These are phyloP conservation scores for Acanthamoeba triangularis DNA, from an alignment of 208 protist genomes.

Conservation along the genomic window DNA sequence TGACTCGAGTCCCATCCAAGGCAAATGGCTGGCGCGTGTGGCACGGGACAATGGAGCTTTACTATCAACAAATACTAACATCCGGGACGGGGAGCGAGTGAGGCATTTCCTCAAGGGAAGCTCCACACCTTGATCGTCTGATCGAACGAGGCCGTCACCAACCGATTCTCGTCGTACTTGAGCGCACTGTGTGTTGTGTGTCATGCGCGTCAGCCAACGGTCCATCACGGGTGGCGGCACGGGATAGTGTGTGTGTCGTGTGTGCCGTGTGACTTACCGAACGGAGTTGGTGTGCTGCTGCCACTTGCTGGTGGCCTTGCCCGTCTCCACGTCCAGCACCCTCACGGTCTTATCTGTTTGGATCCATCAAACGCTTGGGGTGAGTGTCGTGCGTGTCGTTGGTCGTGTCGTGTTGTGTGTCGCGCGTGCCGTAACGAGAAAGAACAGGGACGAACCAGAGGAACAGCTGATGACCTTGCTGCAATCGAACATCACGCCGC, in stretches of 20 bases:
- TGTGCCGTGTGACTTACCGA: not conserved
- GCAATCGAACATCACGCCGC: conserved; percentile 57
- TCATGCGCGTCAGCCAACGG: too few species aligned
- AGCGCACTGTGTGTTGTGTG: not conserved
- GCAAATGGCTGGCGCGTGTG: too few species aligned
- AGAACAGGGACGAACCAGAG: not conserved
- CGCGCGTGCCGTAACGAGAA: not conserved
- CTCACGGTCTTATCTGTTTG: conserved; percentile 27
- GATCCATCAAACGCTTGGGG: not conserved
- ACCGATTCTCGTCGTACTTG: conserved; percentile 20
- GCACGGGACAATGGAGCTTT: too few species aligned
- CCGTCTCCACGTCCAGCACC: conserved; percentile 4
- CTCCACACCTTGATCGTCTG: conserved; percentile 60
- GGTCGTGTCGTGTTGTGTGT: not conserved
- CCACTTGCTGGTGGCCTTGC: conserved; percentile 34
- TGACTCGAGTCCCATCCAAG: too few species aligned
- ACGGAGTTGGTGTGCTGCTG: conserved; percentile 52
- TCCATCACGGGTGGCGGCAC: too few species aligned
- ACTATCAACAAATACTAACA: too few species aligned
- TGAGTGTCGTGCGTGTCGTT: not conserved
- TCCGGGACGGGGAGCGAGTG: too few species aligned
- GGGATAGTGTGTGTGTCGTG: too few species aligned
- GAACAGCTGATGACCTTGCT: conserved; percentile 54
- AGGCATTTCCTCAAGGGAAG: not conserved
- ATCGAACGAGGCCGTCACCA: conserved; percentile 61